phyloP scores from a whole-genome alignment of 306 rosid species.

The Ziziphus jujuba region DNA sequence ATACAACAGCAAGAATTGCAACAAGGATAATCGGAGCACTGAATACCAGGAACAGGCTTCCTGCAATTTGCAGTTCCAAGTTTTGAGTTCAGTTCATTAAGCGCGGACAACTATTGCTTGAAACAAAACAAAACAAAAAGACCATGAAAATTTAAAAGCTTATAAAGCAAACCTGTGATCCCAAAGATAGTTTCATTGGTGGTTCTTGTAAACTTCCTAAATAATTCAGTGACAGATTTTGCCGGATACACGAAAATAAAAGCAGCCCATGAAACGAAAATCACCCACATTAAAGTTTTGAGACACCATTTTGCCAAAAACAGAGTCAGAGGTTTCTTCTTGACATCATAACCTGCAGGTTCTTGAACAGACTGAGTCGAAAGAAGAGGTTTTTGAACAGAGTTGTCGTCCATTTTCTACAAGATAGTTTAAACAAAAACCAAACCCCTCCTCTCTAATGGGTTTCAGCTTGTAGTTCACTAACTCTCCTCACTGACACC shows the following conservation, averaged over 20 bases:
- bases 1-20: conserved; percentile 62
- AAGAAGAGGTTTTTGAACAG: conserved; percentile 49
- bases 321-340: conserved; percentile 25
- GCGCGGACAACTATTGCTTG: background rate
- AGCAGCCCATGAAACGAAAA: conserved; percentile 57
- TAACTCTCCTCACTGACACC: conserved; percentile 1
- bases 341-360: conserved; percentile 18
- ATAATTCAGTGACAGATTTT: conserved; percentile 21
- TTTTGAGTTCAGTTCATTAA: conserved; percentile 20
- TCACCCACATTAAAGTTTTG: conserved; percentile 42
- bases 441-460: background rate
- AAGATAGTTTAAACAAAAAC: background rate
- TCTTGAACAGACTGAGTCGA: conserved; percentile 28
- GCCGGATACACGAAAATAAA: conserved; percentile 54
- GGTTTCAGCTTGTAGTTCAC: background rate
- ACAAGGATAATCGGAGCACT: conserved; percentile 64
- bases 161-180: conserved; percentile 46
- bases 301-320: conserved; percentile 53
- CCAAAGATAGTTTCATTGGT: conserved; percentile 47
- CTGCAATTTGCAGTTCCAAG: conserved; percentile 38
- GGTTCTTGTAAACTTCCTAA: conserved; percentile 22
- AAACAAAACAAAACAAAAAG: background rate
- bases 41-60: conserved; percentile 55
- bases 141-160: background rate
- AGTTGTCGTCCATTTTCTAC: conserved; percentile 45